Evolutionary conservation across 495 filamentous ascomycete genomes (phyloP), one percentile per base, ranked within the genome.

Genomic region (Corynascus novoguineensis): DNA sequence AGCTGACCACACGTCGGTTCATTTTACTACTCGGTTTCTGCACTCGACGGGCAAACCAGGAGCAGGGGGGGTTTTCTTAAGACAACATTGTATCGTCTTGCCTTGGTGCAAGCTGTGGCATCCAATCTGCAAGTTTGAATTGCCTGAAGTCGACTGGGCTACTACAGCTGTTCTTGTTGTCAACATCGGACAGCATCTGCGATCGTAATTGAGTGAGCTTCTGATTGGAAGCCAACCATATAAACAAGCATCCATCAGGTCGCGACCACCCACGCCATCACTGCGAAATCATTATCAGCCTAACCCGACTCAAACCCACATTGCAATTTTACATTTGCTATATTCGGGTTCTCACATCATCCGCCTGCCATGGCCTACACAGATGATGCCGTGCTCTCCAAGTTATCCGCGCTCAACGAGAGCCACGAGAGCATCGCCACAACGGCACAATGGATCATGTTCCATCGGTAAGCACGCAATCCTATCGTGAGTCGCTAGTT

Each of bases 401-500:
- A 97, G 80, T 85, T 99, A 27, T 93, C 91, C 27, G 86, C 89
- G 37, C 81, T 99, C 45, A 96, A 95, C 73, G 93, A 98, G 75
- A 90, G 88, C 12, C 91, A 97, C 68, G 93, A 97, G 62, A 90
- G 88, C 73, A 96, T 97, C 64, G 89, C 95, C 45, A 88, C 89
- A 46, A 91, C 95, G 49, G 86, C 91, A 42, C 92, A 97, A 86
- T 99, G 95, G 95, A 88, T 99, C 55, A 90, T 97, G 87, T 99
- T 97, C 69, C 91, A 99, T 74, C 85, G 90, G 92, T 95, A 87
- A 64, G 73, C 55, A n/a, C 10, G 45, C 44, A 38, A n/a, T n/a
- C 17, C 17, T 35, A 12, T 38, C 22, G 3, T 2, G 7, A 0
- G 25, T 11, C 10, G 34, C 12, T 31, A 5, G 14, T 27, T n/a